Conservation (phyloP, 1,139 yeast species). For the Yamadazyma conglobata region DNA sequence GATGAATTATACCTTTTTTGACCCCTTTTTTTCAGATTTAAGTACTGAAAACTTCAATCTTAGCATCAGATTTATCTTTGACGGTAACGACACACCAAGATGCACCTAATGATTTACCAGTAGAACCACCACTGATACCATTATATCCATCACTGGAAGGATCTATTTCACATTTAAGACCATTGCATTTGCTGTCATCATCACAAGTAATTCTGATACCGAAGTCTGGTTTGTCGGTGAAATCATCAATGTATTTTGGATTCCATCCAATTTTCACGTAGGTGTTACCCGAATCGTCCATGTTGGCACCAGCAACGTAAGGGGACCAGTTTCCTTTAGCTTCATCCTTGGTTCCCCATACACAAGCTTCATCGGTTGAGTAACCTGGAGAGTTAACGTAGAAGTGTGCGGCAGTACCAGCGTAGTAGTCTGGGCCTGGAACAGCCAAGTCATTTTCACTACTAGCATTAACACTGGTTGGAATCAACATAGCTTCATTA, state of each 20-base stretch:
- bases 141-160: slow-evolving; percentile 61
- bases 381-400: slow-evolving; percentile 87
- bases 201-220: slow-evolving; percentile 77
- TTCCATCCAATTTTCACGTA: slow-evolving; percentile 88
- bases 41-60: slow-evolving; percentile 63
- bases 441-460: slow-evolving; percentile 61
- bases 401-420: slow-evolving; percentile 80
- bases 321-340: slow-evolving; percentile 91
- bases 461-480: slow-evolving; percentile 59
- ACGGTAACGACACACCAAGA: slow-evolving; percentile 84
- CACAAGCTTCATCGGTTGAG: slow-evolving; percentile 70
- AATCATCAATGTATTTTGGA: slow-evolving; percentile 72
- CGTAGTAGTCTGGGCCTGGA: slow-evolving; percentile 74
- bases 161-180: slow-evolving; percentile 76
- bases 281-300: slow-evolving; percentile 64
- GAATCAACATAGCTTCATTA: slow-evolving; percentile 89
- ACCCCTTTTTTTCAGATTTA: no score
- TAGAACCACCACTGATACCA: slow-evolving; percentile 41
- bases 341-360: slow-evolving; percentile 70
- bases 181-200: slow-evolving; percentile 62
- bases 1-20: no score
- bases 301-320: slow-evolving; percentile 86
- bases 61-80: slow-evolving; percentile 57
- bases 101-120: slow-evolving; percentile 62
- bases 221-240: slow-evolving; percentile 56